These are phyloP conservation scores for Pseudonectria buxi DNA, from an alignment of 2,329 filamentous ascomycete species.

Conservation along the genomic window DNA sequence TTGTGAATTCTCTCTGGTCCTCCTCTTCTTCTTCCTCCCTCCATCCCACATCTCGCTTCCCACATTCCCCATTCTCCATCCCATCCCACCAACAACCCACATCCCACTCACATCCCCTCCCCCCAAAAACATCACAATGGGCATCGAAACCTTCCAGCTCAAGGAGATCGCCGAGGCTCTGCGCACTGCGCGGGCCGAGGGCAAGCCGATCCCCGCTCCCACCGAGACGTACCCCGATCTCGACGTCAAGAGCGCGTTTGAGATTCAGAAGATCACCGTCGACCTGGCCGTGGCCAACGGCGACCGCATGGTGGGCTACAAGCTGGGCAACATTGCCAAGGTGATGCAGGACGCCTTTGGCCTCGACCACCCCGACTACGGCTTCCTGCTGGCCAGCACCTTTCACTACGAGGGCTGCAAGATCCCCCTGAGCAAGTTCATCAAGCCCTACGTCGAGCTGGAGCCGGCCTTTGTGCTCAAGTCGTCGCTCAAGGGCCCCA, in stretches of 20 bases:
- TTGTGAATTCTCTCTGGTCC: too few relatives aligned
- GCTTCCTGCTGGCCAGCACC: constrained; percentile 18
- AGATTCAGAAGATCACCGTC: constrained; percentile 16
- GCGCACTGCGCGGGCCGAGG: constrained; percentile 12
- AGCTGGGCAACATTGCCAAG: constrained; percentile 25
- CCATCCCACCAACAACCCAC: too few relatives aligned
- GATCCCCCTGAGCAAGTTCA: constrained; percentile 14
- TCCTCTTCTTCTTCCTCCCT: too few relatives aligned
- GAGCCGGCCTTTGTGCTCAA: constrained; percentile 22
- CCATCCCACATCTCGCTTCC: too few relatives aligned
- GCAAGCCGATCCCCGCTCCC: constrained; percentile 14
- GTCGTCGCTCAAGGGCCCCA: constrained; percentile 16
- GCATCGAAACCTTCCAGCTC: constrained; percentile 1
- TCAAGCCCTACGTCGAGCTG: constrained; percentile 22
- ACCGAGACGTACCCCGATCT: constrained; percentile 14
- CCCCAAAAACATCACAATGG: not conserved
- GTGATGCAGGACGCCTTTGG: constrained; percentile 24
- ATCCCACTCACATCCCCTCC: not conserved
- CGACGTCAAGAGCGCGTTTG: constrained; percentile 15
- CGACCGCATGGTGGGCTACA: constrained; percentile 20
- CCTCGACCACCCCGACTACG: constrained; percentile 22
- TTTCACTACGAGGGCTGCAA: constrained; percentile 20
- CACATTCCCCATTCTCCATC: too few relatives aligned
- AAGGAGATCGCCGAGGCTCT: constrained; percentile 11
- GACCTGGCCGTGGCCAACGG: constrained; percentile 14